A percentile compares a stretch with the other conserved stretches of the same genome.
Evolutionary conservation across 208 protist species (phyloP).

Genomic region (Phytomonas sp.): DNA sequence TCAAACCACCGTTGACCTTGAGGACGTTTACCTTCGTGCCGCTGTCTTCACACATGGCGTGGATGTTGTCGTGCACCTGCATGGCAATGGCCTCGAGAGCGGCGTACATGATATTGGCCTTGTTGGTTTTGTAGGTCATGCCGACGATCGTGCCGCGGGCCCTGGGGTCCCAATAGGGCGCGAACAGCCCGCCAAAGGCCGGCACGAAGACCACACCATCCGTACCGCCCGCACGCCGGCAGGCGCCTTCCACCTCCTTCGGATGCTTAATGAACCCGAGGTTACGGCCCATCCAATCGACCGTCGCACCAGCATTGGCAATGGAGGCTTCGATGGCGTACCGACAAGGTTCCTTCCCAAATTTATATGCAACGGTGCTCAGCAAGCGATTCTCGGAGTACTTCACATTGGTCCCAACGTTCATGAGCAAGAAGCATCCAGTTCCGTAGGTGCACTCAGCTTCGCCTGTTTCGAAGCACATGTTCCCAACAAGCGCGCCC

Average conservation of each 20-base stretch:
- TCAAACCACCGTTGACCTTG: slow-evolving; percentile 95
- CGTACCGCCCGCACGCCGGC: slow-evolving; percentile 37
- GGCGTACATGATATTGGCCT: slow-evolving; percentile 80
- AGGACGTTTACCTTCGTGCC: slow-evolving; percentile 49
- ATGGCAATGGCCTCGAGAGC: slow-evolving; percentile 85
- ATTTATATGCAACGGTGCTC: slow-evolving; percentile 93
- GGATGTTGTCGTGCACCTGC: slow-evolving; percentile 84
- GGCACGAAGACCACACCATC: slow-evolving; percentile 95
- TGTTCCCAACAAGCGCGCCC: slow-evolving; percentile 92
- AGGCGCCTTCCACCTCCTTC: slow-evolving; percentile 57
- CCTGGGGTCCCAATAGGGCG: slow-evolving; percentile 94
- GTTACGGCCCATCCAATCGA: slow-evolving; percentile 94
- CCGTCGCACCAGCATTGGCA: slow-evolving; percentile 80
- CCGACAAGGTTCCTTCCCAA: slow-evolving; percentile 46
- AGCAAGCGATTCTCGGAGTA: slow-evolving; percentile 91
- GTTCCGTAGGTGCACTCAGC: slow-evolving; percentile 98
- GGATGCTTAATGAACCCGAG: slow-evolving; percentile 72
- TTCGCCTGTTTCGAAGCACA: slow-evolving; percentile 88
- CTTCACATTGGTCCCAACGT: slow-evolving; percentile 86
- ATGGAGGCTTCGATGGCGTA: slow-evolving; percentile 92
- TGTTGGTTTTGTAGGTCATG: slow-evolving; percentile 85
- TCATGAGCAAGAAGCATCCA: slow-evolving; percentile 97
- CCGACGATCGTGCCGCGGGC: slow-evolving; percentile 92
- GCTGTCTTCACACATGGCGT: slow-evolving; percentile 80
- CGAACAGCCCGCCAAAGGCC: slow-evolving; percentile 95